These are phyloP conservation scores for Globisporangium sylvaticum DNA, from an alignment of 352 stramenopile species.

Conservation along the genomic window DNA sequence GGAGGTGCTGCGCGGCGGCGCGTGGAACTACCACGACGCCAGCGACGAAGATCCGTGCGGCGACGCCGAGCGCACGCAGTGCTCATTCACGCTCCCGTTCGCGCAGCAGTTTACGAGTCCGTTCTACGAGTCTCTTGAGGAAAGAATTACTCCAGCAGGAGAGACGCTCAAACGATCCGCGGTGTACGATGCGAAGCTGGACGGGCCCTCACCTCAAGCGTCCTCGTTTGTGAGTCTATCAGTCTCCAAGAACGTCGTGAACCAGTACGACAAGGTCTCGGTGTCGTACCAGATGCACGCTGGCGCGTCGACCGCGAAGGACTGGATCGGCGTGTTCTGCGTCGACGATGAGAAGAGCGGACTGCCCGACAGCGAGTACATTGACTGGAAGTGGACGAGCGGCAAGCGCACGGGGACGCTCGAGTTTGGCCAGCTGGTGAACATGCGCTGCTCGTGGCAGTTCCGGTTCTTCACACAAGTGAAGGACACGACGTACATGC, in stretches of 20 bases:
- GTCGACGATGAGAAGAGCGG: slow-evolving; percentile 18
- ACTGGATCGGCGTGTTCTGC: slow-evolving; percentile 35
- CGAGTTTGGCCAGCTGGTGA: slow-evolving; percentile 34
- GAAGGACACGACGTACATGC: slow-evolving; percentile 14
- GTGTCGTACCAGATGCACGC: slow-evolving; percentile 20
- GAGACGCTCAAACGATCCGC: not conserved
- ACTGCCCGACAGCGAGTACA: slow-evolving; percentile 18
- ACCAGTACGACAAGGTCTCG: slow-evolving; percentile 12
- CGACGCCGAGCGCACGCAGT: slow-evolving; percentile 3
- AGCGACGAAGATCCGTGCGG: slow-evolving; percentile 20
- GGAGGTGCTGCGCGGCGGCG: slow-evolving; percentile 20
- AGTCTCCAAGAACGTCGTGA: slow-evolving; percentile 3
- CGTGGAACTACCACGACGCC: slow-evolving; percentile 27
- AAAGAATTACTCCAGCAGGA: not conserved
- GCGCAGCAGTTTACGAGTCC: slow-evolving; percentile 7
- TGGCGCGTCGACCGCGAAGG: slow-evolving; percentile 7
- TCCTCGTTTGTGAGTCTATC: slow-evolving; percentile 1
- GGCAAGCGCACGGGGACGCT: slow-evolving; percentile 13
- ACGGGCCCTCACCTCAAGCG: not conserved
- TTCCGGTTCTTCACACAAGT: slow-evolving; percentile 30
- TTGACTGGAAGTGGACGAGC: slow-evolving; percentile 15
- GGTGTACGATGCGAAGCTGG: not conserved
- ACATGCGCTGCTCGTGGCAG: slow-evolving; percentile 43
- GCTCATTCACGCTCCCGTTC: slow-evolving; percentile 20
- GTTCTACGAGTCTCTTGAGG: slow-evolving; percentile 1